Evolutionary conservation across 345 rosid genomes (phyloP), one percentile per base, ranked within the genome.

Genomic region (Viola odorata): DNA sequence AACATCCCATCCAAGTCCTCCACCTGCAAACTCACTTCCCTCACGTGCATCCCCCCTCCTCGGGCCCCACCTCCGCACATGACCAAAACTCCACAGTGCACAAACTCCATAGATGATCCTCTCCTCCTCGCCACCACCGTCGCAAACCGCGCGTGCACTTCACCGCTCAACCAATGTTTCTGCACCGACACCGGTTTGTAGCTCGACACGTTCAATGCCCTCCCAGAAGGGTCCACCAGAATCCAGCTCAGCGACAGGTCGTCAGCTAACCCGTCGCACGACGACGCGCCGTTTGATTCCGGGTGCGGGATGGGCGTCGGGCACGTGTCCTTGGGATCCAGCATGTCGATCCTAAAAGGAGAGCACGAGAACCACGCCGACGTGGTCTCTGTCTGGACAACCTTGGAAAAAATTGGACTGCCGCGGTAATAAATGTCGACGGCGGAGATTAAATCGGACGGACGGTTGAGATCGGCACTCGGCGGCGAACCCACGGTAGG

Each of bases 131-230:
- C 58, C 14, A 85, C 14, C 5, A 81, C 54, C 2, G 73, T 37
- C 38, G 64, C 66, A 61, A 88, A 88, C 17, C 79, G 75, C 58
- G 72, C 85, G 58, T 86, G 82, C 13, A 82, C 81, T 57, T 84
- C 95, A 3, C 95, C 86, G 77, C 73, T 86, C 57, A 86, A 70
- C 96, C 98, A 86, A 73, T 85, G 92, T 14, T 81, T 66, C 37
- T 81, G 75, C 15, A 88, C 87, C n/a, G 67, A 65, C 51, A 91
- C 95, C n/a, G 95, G 77, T 45, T 54, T 76, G 47, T 77, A 68
- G 72, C 90, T 85, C 17, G 98, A 88, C 0, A 91, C 48, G 69
- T 91, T 77, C 81, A 78, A 69, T 53, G 88, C 85, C 16, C 82
- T 81, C 63, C 85, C 76, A 15, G 53, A 53, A 3, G 85, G 84